A percentile compares a stretch with the other conserved stretches of the same genome.
phyloP scores from a whole-genome alignment of 176 grass and related monocot species.

The Oryza meridionalis region DNA sequence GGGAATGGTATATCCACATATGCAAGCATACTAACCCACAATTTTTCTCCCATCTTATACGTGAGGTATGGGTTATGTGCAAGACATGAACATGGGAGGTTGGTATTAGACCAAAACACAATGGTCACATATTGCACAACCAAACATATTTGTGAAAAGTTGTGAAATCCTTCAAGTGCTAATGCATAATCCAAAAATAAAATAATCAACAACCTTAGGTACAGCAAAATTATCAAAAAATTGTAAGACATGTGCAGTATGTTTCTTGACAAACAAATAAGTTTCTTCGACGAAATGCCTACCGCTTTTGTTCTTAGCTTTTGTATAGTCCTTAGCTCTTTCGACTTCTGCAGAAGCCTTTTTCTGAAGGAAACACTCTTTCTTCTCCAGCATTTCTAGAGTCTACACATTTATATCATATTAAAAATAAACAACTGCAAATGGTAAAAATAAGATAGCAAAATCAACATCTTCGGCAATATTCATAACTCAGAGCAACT shows the following conservation, averaged over 20 bases:
- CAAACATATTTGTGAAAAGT: too few relatives aligned
- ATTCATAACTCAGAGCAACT: neutral
- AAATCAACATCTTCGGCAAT: neutral
- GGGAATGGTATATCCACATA: neutral
- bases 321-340: slow-evolving; percentile 74
- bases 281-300: slow-evolving; percentile 30
- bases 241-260: neutral
- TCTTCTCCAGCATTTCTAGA: slow-evolving; percentile 75
- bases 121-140: too few relatives aligned
- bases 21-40: neutral
- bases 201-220: neutral
- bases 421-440: neutral
- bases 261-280: neutral
- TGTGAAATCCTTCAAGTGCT: neutral
- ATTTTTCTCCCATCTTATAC: neutral
- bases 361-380: slow-evolving; percentile 64
- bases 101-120: too few relatives aligned
- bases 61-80: neutral
- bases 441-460: slow-evolving; percentile 22
- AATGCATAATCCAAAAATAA: too few relatives aligned
- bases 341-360: slow-evolving; percentile 61
- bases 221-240: neutral
- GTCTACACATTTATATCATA: slow-evolving; percentile 23
- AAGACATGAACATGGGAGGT: neutral
- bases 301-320: slow-evolving; percentile 75